phyloP scores from a whole-genome alignment of 106 monocot genomes.

The Narthecium ossifragum region DNA sequence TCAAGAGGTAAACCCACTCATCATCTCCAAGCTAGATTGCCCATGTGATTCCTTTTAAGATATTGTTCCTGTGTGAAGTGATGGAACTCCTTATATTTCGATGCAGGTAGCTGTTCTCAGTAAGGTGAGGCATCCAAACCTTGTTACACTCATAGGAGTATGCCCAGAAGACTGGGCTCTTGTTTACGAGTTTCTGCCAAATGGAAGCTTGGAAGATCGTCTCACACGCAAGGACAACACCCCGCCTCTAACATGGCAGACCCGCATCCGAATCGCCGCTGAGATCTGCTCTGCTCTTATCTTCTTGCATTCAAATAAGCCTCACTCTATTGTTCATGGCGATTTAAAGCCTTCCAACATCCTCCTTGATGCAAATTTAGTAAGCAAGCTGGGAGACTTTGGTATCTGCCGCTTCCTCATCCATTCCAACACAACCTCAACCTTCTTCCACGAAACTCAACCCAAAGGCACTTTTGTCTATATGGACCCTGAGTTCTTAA shows the following conservation, averaged over 20 bases:
- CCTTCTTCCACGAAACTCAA: constrained; percentile 11
- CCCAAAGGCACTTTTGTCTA: constrained; percentile 41
- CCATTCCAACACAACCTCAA: constrained; percentile 13
- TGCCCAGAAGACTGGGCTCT: constrained; percentile 26
- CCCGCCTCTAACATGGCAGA: constrained; percentile 32
- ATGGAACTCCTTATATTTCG: neutral
- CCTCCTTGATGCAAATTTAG: constrained; percentile 27
- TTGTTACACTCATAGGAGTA: constrained; percentile 47
- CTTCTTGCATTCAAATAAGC: constrained; percentile 30
- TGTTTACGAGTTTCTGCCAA: constrained; percentile 42
- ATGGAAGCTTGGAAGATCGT: constrained; percentile 45
- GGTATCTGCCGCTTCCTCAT: constrained; percentile 31
- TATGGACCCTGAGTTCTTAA: constrained; percentile 41
- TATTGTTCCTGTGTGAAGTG: neutral
- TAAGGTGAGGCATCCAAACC: constrained; percentile 51
- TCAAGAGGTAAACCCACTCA: constrained; percentile 13
- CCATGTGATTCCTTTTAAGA: too few relatives aligned
- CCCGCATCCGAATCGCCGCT: constrained; percentile 24
- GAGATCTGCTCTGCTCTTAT: constrained; percentile 42
- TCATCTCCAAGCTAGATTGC: neutral
- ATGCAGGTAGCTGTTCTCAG: constrained; percentile 26
- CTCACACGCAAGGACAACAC: constrained; percentile 13
- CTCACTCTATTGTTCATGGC: constrained; percentile 26
- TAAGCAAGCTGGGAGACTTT: constrained; percentile 26
- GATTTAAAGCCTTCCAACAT: constrained; percentile 27